Conservation (phyloP, 1,284 basidiomycete genomes). For the Fomitiporia mediterranea region DNA sequence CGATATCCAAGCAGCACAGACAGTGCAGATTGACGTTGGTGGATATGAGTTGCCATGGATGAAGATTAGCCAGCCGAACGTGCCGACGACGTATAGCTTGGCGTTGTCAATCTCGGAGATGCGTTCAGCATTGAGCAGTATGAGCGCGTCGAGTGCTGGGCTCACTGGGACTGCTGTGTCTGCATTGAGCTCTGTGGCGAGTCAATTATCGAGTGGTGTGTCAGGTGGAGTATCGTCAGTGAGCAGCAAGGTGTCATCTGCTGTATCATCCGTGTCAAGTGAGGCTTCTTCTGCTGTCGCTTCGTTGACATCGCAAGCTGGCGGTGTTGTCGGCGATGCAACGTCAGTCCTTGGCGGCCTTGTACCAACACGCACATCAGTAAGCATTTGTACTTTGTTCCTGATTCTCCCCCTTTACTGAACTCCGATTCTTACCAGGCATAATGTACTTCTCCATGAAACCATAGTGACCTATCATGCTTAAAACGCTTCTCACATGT, state of each 20-base stretch:
- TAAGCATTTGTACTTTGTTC: too few species aligned
- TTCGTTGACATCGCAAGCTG: not conserved
- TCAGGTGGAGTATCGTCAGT: too few species aligned
- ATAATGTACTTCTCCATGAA: too few species aligned
- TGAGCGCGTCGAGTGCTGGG: slow-evolving; percentile 10
- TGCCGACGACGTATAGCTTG: slow-evolving; percentile 21
- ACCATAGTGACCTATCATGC: too few species aligned
- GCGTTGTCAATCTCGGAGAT: slow-evolving; percentile 9
- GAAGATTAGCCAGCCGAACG: slow-evolving; percentile 18
- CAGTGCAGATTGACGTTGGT: slow-evolving; percentile 32
- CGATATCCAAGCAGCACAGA: slow-evolving; percentile 48
- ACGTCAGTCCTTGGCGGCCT: too few species aligned
- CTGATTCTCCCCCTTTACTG: too few species aligned
- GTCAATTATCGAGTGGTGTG: too few species aligned
- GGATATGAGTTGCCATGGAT: slow-evolving; percentile 26
- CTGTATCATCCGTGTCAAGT: not conserved
- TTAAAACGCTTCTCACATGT: too few species aligned
- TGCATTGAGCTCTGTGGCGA: not conserved
- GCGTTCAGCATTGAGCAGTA: slow-evolving; percentile 9
- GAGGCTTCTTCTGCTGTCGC: not conserved
- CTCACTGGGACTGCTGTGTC: not conserved
- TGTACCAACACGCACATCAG: too few species aligned
- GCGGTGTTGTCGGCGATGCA: not conserved
- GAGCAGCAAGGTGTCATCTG: not conserved
- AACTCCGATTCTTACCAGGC: too few species aligned